A percentile compares a stretch with the other conserved stretches of the same genome.
These are phyloP conservation scores for Speleostelium caveatum DNA, from an alignment of 78 protist genomes.

Conservation along the genomic window DNA sequence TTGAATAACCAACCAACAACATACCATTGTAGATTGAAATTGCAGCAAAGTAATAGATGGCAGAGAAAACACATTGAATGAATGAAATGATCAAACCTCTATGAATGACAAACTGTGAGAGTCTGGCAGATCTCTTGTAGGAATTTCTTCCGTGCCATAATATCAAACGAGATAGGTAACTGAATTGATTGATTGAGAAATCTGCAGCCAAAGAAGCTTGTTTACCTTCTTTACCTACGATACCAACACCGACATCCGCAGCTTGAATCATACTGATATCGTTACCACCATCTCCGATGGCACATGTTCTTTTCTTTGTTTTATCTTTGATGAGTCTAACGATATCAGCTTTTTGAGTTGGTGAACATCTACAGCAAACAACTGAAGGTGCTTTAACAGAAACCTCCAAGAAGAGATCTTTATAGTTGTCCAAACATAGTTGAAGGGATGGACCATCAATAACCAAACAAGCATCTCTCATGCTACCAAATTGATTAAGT, in stretches of 20 bases:
- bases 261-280: constrained; percentile 99
- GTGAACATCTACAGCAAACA: constrained; percentile 95
- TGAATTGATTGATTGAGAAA: constrained; percentile 94
- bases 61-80: constrained; percentile 96
- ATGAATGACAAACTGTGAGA: constrained; percentile 97
- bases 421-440: constrained; percentile 81
- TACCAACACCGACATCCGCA: constrained; percentile 98
- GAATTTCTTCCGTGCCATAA: constrained; percentile 97
- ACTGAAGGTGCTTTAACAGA: constrained; percentile 93
- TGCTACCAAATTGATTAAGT: constrained; percentile 75
- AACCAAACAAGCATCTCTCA: constrained; percentile 87
- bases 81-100: constrained; percentile 98
- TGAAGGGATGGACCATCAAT: constrained; percentile 92
- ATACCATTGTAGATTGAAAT: constrained; percentile 93
- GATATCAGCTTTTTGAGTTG: constrained; percentile 96
- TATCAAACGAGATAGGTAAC: constrained; percentile 82
- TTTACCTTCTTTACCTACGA: constrained; percentile 98
- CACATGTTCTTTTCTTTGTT: constrained; percentile 81
- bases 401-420: constrained; percentile 78
- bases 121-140: constrained; percentile 88
- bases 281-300: constrained; percentile 99
- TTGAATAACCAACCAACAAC: constrained; percentile 92
- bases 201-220: constrained; percentile 99
- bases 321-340: constrained; percentile 86
- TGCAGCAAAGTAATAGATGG: constrained; percentile 95